Conservation (phyloP, 192 early-diverging fungal genomes). For the Thamnidium elegans region DNA sequence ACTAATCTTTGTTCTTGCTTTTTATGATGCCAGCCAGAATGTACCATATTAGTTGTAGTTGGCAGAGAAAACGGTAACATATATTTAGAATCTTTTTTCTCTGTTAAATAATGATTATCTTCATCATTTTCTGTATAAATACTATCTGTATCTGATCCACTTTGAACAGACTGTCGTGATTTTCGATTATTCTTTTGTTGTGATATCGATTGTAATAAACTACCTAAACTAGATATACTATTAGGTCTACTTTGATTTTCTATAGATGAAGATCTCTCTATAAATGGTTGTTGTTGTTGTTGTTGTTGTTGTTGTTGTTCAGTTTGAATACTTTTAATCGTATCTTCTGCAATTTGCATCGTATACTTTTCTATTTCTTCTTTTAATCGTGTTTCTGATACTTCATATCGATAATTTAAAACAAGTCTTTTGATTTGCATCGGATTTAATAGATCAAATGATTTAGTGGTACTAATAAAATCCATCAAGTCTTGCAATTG, state of each 20-base stretch:
- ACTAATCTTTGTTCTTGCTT: conserved; percentile 4
- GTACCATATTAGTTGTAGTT: conserved; percentile 45
- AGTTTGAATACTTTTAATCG: conserved; percentile 35
- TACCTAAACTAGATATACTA: conserved; percentile 17
- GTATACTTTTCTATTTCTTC: conserved; percentile 77
- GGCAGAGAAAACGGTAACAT: conserved; percentile 62
- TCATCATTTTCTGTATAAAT: conserved; percentile 37
- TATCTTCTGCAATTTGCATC: conserved; percentile 67
- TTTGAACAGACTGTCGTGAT: conserved; percentile 40
- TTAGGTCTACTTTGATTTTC: conserved; percentile 18
- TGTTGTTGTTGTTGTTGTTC: conserved; percentile 10
- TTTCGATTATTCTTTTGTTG: conserved; percentile 1
- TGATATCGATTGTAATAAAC: conserved; percentile 1
- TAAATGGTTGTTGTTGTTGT: conserved; percentile 7
- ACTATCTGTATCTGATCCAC: not conserved
- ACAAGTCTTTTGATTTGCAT: conserved; percentile 73
- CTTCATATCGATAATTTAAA: conserved; percentile 84
- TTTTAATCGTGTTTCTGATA: conserved; percentile 68
- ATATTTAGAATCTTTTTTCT: conserved; percentile 52
- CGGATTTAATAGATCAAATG: conserved; percentile 65
- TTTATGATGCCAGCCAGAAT: conserved; percentile 6
- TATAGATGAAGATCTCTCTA: not conserved
- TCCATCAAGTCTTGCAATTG: conserved; percentile 68
- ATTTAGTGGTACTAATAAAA: conserved; percentile 71
- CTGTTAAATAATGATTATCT: conserved; percentile 45